phyloP scores from a whole-genome alignment of 176 grass and related monocot species.

The Aegilops tauschii region DNA sequence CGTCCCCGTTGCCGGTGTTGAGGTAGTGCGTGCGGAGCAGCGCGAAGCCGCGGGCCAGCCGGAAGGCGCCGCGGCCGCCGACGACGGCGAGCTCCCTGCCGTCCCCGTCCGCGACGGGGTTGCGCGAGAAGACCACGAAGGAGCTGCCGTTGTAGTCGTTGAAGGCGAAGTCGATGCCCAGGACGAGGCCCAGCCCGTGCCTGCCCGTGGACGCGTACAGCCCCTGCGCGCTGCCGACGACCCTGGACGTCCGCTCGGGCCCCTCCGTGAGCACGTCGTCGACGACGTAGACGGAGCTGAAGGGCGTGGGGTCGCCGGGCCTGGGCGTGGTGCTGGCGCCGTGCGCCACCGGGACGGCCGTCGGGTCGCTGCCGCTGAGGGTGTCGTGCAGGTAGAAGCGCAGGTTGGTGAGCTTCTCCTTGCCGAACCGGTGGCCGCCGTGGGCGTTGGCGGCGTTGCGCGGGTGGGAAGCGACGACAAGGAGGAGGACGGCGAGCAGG shows the following conservation, averaged over 20 bases:
- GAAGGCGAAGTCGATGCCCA: constrained; percentile 51
- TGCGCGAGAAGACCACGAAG: constrained; percentile 51
- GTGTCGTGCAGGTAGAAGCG: constrained; percentile 66
- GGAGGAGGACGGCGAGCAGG: not conserved
- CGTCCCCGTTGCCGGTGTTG: constrained; percentile 1
- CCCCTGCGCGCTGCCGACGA: constrained; percentile 52
- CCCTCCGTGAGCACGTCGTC: constrained; percentile 52
- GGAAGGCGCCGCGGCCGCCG: constrained; percentile 7
- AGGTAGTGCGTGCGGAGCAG: not conserved
- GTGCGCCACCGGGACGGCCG: constrained; percentile 14
- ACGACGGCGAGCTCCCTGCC: constrained; percentile 2
- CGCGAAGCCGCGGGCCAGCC: constrained; percentile 1
- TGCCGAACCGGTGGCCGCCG: not conserved
- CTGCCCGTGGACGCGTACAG: not conserved
- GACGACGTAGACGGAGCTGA: constrained; percentile 20
- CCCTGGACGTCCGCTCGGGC: constrained; percentile 17
- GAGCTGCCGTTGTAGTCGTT: constrained; percentile 48
- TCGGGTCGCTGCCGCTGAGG: constrained; percentile 34
- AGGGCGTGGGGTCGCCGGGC: constrained; percentile 6
- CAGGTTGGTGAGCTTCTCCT: constrained; percentile 37
- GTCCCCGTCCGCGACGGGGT: not conserved
- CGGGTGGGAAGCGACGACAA: not conserved
- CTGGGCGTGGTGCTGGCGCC: not conserved
- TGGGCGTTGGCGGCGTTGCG: not conserved
- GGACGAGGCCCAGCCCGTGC: not conserved